phyloP scores from a whole-genome alignment of 1,139 yeast species.

The Groenewaldozyma auringiensis region DNA sequence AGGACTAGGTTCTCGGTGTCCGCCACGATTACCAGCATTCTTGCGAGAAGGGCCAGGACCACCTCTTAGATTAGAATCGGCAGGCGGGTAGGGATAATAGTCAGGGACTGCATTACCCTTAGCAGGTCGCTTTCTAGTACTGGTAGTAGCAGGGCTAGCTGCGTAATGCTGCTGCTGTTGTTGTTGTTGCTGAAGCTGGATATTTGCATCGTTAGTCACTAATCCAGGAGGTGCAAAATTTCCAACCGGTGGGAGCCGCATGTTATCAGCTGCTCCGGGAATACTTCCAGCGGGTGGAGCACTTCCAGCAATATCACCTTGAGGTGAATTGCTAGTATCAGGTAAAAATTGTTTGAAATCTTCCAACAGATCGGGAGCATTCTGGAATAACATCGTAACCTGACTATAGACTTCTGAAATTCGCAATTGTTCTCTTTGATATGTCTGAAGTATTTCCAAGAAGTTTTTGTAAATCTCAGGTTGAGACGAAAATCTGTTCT shows the following conservation, averaged over 20 bases:
- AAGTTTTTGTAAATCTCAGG: slow-evolving; percentile 95
- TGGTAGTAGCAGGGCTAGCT: slow-evolving; percentile 7
- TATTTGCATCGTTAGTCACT: neutral
- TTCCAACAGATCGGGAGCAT: slow-evolving; percentile 88
- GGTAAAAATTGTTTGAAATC: slow-evolving; percentile 95
- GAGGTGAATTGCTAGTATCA: slow-evolving; percentile 48
- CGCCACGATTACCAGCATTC: slow-evolving; percentile 13
- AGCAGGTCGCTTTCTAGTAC: slow-evolving; percentile 13
- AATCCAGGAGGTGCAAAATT: slow-evolving; percentile 72
- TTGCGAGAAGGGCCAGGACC: slow-evolving; percentile 10
- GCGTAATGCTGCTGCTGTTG: neutral
- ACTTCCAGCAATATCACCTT: slow-evolving; percentile 8
- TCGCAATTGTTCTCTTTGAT: slow-evolving; percentile 92
- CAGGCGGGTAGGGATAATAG: slow-evolving; percentile 12
- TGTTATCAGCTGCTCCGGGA: slow-evolving; percentile 16
- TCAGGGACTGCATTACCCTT: slow-evolving; percentile 6
- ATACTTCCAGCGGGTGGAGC: slow-evolving; percentile 12
- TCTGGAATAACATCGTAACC: slow-evolving; percentile 78
- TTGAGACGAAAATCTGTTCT: slow-evolving; percentile 85
- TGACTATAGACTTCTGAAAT: slow-evolving; percentile 92
- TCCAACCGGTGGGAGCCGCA: slow-evolving; percentile 89
- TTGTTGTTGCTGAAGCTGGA: neutral
- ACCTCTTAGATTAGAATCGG: slow-evolving; percentile 28
- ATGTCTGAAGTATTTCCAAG: slow-evolving; percentile 89
- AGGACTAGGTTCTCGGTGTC: slow-evolving; percentile 45